Evolutionary conservation across 129 eudicot genomes (phyloP).

Genomic region (Cynara cardunculus): DNA sequence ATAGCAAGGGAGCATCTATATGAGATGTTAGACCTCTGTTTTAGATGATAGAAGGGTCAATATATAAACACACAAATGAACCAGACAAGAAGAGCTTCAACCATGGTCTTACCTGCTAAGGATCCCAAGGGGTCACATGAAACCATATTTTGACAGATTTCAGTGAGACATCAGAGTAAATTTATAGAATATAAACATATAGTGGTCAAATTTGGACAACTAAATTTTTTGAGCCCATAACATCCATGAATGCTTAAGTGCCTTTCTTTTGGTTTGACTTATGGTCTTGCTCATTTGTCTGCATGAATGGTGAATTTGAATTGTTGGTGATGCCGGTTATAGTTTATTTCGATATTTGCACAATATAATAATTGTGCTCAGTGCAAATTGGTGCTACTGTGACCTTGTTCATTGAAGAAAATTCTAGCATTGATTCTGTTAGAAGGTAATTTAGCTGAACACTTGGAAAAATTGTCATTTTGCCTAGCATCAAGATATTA

Average conservation of each 20-base stretch:
- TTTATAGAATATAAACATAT: background rate
- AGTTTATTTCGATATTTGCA: background rate
- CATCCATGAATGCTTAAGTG: background rate
- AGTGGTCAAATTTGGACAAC: background rate
- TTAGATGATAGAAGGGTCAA: no score
- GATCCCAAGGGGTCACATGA: no score
- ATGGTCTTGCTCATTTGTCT: background rate
- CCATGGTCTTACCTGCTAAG: background rate
- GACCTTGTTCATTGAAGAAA: background rate
- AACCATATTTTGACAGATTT: background rate
- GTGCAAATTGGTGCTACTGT: background rate
- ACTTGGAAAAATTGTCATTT: background rate
- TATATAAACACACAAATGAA: no score
- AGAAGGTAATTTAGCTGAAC: background rate
- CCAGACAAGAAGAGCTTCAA: background rate
- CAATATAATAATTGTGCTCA: background rate
- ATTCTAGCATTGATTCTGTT: background rate
- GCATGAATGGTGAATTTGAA: background rate
- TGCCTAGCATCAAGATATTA: background rate
- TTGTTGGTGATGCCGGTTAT: background rate
- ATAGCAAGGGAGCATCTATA: no score
- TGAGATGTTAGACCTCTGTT: no score
- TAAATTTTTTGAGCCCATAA: background rate
- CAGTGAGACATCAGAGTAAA: background rate
- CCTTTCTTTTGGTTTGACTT: background rate